phyloP scores from a whole-genome alignment of 169 alveolate species.

The Eimeria sp. region DNA sequence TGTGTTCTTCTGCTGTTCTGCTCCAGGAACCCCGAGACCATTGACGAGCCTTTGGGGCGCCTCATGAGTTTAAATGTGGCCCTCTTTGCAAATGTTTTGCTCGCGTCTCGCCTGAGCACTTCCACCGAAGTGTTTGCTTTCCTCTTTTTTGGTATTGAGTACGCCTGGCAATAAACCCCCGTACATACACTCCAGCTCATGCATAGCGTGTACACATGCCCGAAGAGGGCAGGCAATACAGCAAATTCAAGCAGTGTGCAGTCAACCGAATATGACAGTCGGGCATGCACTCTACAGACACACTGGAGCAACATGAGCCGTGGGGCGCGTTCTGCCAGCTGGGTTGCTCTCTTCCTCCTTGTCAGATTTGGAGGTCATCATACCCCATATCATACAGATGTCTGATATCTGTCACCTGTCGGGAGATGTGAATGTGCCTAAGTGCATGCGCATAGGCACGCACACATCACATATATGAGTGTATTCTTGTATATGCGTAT shows the following conservation, averaged over 20 bases:
- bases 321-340: too few relatives aligned
- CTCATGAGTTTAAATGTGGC: slow-evolving; percentile 76
- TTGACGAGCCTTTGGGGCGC: slow-evolving; percentile 73
- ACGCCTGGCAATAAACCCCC: not conserved
- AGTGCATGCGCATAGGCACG: not conserved
- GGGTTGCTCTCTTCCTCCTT: too few relatives aligned
- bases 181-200: not conserved
- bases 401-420: too few relatives aligned
- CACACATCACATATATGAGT: not conserved
- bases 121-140: slow-evolving; percentile 74
- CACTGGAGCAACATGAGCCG: too few relatives aligned
- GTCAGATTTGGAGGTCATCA: too few relatives aligned
- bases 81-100: slow-evolving; percentile 63
- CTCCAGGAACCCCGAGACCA: slow-evolving; percentile 61
- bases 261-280: too few relatives aligned
- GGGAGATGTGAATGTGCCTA: not conserved
- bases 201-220: not conserved
- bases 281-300: too few relatives aligned
- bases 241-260: too few relatives aligned
- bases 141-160: slow-evolving; percentile 75
- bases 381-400: too few relatives aligned
- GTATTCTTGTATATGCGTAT: too few relatives aligned
- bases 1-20: not conserved
- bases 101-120: slow-evolving; percentile 74
- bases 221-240: too few relatives aligned